Percentiles rank a stretch among this genome's conserved stretches.
These are phyloP conservation scores for Parasarocladium wereldwijsianum DNA, from an alignment of 2,329 filamentous ascomycete species.

Conservation along the genomic window DNA sequence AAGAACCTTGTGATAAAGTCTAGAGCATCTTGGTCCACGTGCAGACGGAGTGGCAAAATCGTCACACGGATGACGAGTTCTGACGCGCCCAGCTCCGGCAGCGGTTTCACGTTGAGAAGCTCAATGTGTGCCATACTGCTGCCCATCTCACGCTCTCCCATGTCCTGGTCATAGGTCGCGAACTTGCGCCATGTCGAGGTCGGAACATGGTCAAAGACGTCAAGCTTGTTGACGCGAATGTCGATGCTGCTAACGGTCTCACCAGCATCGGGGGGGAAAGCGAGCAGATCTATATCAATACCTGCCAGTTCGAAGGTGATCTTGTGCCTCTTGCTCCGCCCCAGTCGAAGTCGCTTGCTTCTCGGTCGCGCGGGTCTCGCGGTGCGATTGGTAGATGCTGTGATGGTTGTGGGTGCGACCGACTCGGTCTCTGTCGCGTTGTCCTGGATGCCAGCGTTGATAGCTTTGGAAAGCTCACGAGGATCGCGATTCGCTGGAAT, in stretches of 20 bases:
- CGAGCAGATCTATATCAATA: conserved; percentile 66
- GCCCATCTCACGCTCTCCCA: conserved; percentile 71
- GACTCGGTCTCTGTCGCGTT: conserved; percentile 80
- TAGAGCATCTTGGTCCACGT: conserved; percentile 93
- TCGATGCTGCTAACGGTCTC: conserved; percentile 84
- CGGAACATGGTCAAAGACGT: conserved; percentile 86
- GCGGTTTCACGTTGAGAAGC: conserved; percentile 73
- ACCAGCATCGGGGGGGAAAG: conserved; percentile 59
- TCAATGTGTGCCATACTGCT: conserved; percentile 85
- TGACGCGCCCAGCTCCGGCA: conserved; percentile 70
- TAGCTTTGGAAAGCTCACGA: conserved; percentile 63
- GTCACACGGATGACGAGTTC: conserved; percentile 74
- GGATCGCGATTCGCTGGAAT: conserved; percentile 79
- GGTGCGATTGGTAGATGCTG: conserved; percentile 39
- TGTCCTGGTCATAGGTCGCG: conserved; percentile 80
- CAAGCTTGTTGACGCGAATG: conserved; percentile 65
- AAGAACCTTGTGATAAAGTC: conserved; percentile 98
- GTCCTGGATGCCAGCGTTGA: conserved; percentile 82
- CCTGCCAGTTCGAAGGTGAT: conserved; percentile 88
- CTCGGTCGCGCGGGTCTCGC: conserved; percentile 24
- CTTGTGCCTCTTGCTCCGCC: conserved; percentile 82
- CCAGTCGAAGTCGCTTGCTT: conserved; percentile 55
- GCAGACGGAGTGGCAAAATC: conserved; percentile 71
- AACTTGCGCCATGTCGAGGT: conserved; percentile 99
- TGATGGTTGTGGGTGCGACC: conserved; percentile 60